Evolutionary conservation across 2,329 filamentous ascomycete species (phyloP).

Genomic region (Epichloe aotearoae): DNA sequence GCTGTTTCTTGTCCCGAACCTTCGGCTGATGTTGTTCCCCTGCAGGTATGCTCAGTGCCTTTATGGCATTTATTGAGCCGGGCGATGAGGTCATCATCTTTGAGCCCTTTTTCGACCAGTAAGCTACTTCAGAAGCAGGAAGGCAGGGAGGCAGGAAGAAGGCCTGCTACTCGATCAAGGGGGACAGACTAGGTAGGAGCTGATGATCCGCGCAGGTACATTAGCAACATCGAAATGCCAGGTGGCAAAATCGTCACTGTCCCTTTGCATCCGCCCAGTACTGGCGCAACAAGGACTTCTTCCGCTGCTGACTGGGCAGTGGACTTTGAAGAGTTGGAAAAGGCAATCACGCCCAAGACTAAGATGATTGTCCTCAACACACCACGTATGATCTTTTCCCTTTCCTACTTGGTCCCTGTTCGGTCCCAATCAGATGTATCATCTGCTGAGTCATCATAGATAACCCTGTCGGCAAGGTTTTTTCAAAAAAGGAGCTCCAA

Average conservation of each 20-base stretch:
- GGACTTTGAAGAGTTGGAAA: constrained; percentile 70
- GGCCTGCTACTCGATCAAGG: background rate
- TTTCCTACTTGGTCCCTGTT: background rate
- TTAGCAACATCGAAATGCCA: constrained; percentile 97
- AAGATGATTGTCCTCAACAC: constrained; percentile 94
- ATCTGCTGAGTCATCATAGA: constrained; percentile 31
- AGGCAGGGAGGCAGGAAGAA: too few species aligned
- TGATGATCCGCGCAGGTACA: constrained; percentile 33
- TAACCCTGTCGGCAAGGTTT: constrained; percentile 95
- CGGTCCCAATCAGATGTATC: background rate
- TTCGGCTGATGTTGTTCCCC: background rate
- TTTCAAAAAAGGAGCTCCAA: constrained; percentile 69
- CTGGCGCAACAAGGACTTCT: constrained; percentile 66
- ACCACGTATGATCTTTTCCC: constrained; percentile 32
- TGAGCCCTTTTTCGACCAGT: constrained; percentile 98
- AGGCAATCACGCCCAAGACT: constrained; percentile 69
- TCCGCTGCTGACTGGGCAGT: constrained; percentile 82
- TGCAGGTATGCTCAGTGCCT: constrained; percentile 74
- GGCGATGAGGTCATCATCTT: constrained; percentile 97
- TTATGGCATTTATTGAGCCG: constrained; percentile 92
- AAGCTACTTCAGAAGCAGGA: constrained; percentile 3
- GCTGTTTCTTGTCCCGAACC: background rate
- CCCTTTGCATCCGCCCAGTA: constrained; percentile 76
- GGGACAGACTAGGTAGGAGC: background rate
- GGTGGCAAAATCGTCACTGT: constrained; percentile 92